Percentiles rank a stretch among this genome's conserved stretches.
Evolutionary conservation across 2,329 filamentous ascomycete genomes (phyloP).

Genomic region (Setomelanomma holmii): DNA sequence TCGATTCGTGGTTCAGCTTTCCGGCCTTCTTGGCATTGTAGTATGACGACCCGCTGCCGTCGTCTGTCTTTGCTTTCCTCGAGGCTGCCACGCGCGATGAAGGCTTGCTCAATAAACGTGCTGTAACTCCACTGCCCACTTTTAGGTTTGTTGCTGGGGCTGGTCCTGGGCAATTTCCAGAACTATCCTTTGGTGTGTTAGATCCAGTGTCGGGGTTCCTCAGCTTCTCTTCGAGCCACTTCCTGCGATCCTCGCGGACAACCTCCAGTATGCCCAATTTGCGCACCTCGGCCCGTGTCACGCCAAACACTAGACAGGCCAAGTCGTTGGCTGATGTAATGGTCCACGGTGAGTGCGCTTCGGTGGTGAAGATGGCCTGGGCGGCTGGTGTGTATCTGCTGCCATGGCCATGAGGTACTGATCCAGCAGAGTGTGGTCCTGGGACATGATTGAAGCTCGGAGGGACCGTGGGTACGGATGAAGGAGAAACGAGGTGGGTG

Average conservation of each 20-base stretch:
- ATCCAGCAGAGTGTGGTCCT: slow-evolving; percentile 47
- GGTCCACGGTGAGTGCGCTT: slow-evolving; percentile 88
- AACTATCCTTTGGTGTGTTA: slow-evolving; percentile 40
- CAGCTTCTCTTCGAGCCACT: slow-evolving; percentile 89
- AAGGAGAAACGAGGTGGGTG: slow-evolving; percentile 56
- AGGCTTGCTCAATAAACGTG: slow-evolving; percentile 85
- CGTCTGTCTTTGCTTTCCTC: slow-evolving; percentile 70
- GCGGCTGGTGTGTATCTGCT: slow-evolving; percentile 89
- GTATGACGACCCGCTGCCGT: slow-evolving; percentile 60
- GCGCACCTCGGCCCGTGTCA: slow-evolving; percentile 92
- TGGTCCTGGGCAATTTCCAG: slow-evolving; percentile 43
- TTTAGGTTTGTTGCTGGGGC: slow-evolving; percentile 57
- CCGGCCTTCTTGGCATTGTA: slow-evolving; percentile 59
- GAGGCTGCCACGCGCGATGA: slow-evolving; percentile 62
- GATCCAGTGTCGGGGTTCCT: slow-evolving; percentile 65
- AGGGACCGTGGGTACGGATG: slow-evolving; percentile 50
- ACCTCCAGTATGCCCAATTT: slow-evolving; percentile 96
- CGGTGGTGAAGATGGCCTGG: slow-evolving; percentile 98
- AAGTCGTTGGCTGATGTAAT: slow-evolving; percentile 96
- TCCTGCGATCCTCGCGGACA: slow-evolving; percentile 84
- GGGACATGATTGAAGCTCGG: slow-evolving; percentile 39
- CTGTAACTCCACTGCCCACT: slow-evolving; percentile 85
- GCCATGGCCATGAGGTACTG: slow-evolving; percentile 77
- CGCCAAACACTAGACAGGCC: slow-evolving; percentile 97
- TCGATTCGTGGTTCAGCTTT: slow-evolving; percentile 70